These are phyloP conservation scores for Plantago rigida DNA, from an alignment of 305 asterid genomes.

Conservation along the genomic window DNA sequence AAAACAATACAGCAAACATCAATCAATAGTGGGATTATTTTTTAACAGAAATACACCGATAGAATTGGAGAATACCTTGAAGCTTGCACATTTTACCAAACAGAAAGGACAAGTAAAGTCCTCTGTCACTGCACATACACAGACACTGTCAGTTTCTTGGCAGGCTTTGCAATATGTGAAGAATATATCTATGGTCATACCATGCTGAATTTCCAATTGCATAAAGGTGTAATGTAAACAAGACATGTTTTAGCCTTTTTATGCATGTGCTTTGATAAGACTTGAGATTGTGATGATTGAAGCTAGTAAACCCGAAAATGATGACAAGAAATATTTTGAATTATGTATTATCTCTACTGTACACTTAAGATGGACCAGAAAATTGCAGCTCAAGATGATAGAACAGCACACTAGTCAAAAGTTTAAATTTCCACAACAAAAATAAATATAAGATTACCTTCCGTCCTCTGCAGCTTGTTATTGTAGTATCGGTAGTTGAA, in stretches of 20 bases:
- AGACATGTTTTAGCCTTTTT: too few relatives aligned
- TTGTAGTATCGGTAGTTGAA: conserved; percentile 88
- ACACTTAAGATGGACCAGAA: conserved; percentile 17
- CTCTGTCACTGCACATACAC: conserved; percentile 71
- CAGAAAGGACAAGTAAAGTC: conserved; percentile 98
- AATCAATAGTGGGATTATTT: conserved; percentile 23
- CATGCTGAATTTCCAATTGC: neutral
- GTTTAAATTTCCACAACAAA: conserved; percentile 11
- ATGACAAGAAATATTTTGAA: neutral
- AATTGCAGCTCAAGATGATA: conserved; percentile 21
- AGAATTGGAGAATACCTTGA: conserved; percentile 55
- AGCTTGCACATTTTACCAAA: conserved; percentile 91
- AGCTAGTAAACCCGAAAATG: conserved; percentile 1
- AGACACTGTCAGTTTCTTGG: conserved; percentile 18
- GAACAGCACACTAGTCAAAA: conserved; percentile 8
- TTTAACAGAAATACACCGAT: conserved; percentile 16
- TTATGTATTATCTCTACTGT: neutral
- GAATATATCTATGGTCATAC: conserved; percentile 22
- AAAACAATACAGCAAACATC: conserved; percentile 26
- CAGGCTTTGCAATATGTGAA: conserved; percentile 27
- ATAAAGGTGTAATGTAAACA: too few relatives aligned
- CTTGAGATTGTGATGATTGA: too few relatives aligned
- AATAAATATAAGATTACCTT: conserved; percentile 52
- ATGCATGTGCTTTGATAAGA: too few relatives aligned
- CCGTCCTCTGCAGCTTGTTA: conserved; percentile 86